These are phyloP conservation scores for Rhodosporidiobolus sp. DNA, from an alignment of 768 basidiomycete genomes.

Conservation along the genomic window DNA sequence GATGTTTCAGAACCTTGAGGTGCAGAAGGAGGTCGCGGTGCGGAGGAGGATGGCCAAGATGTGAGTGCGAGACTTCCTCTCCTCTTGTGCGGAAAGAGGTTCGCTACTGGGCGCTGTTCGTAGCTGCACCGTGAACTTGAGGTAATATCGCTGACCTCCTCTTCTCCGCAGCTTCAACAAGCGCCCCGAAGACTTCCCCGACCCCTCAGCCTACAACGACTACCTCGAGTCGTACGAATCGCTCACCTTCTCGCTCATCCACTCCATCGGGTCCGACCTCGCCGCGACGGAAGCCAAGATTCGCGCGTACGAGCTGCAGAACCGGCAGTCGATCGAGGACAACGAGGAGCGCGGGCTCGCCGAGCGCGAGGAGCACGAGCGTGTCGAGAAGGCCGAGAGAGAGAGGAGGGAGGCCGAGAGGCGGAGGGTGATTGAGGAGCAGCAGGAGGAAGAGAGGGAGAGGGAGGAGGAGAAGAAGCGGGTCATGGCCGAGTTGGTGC, in stretches of 20 bases:
- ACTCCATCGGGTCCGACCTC: slow-evolving; percentile 29
- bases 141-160: not conserved
- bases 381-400: slow-evolving; percentile 59
- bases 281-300: slow-evolving; percentile 65
- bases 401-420: slow-evolving; percentile 26
- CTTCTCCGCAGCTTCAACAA: slow-evolving; percentile 87
- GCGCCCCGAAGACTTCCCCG: slow-evolving; percentile 78
- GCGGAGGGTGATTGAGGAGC: slow-evolving; percentile 30
- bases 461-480: slow-evolving; percentile 29
- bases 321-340: slow-evolving; percentile 74
- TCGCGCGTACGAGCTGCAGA: slow-evolving; percentile 70
- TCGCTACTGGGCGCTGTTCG: no score
- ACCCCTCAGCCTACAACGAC: slow-evolving; percentile 79
- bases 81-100: no score
- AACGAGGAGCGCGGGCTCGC: slow-evolving; percentile 53
- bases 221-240: slow-evolving; percentile 96
- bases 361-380: slow-evolving; percentile 39
- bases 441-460: slow-evolving; percentile 46
- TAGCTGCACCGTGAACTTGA: no score
- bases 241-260: slow-evolving; percentile 54
- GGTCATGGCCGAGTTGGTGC: slow-evolving; percentile 23
- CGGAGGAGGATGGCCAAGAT: slow-evolving; percentile 83
- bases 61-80: slow-evolving; percentile 56
- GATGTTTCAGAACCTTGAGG: slow-evolving; percentile 85
- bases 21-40: slow-evolving; percentile 91